Conservation (phyloP, 495 filamentous ascomycete species). For the Aspergillus bertholletiae region DNA sequence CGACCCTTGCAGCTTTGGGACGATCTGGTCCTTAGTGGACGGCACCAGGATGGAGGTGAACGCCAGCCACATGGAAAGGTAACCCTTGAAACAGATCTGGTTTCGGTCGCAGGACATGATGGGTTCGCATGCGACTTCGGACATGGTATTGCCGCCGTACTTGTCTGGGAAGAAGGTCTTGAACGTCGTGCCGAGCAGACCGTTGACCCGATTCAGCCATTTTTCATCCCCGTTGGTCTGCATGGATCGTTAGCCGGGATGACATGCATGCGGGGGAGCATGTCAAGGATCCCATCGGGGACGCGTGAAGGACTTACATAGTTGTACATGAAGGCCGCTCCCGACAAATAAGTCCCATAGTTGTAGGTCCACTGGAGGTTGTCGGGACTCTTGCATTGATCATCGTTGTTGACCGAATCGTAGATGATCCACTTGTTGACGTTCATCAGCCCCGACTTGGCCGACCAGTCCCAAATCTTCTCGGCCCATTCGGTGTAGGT, state of each 20-base stretch:
- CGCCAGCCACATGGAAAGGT: slow-evolving; percentile 71
- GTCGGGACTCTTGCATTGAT: slow-evolving; percentile 52
- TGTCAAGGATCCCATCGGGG: not conserved
- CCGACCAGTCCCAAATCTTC: slow-evolving; percentile 60
- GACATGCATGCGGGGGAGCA: not conserved
- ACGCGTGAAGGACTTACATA: slow-evolving; percentile 26
- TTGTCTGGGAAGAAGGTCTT: slow-evolving; percentile 52
- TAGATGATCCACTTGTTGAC: slow-evolving; percentile 52
- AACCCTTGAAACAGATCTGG: slow-evolving; percentile 73
- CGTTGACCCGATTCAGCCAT: slow-evolving; percentile 53
- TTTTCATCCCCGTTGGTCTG: slow-evolving; percentile 42
- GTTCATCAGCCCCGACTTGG: slow-evolving; percentile 46
- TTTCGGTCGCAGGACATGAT: slow-evolving; percentile 58
- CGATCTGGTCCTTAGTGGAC: slow-evolving; percentile 54
- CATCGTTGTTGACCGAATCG: slow-evolving; percentile 42
- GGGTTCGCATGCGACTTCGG: slow-evolving; percentile 68
- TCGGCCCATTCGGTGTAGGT: slow-evolving; percentile 63
- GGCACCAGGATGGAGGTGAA: slow-evolving; percentile 57
- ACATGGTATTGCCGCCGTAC: slow-evolving; percentile 44
- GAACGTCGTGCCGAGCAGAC: slow-evolving; percentile 47
- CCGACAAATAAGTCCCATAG: slow-evolving; percentile 61
- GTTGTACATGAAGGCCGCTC: slow-evolving; percentile 66
- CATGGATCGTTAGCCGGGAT: not conserved
- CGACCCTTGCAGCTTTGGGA: slow-evolving; percentile 59
- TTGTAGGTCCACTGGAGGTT: slow-evolving; percentile 64